Percentiles rank a stretch among this genome's conserved stretches.
Evolutionary conservation across 2,329 filamentous ascomycete species (phyloP).

Genomic region (Stemphylium vesicarium): DNA sequence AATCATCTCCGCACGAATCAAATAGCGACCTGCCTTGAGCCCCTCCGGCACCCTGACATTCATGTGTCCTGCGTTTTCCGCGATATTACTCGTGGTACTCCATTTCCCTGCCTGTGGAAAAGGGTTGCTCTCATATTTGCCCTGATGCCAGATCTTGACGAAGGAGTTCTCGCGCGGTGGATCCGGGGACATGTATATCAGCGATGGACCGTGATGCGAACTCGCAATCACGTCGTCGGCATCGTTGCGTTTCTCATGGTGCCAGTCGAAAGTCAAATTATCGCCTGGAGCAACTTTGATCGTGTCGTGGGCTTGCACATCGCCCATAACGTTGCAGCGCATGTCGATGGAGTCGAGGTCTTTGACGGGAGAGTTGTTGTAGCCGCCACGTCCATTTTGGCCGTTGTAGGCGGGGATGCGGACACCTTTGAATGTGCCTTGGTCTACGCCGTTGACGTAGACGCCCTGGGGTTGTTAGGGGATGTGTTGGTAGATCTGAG

Average conservation of each 20-base stretch:
- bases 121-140: slow-evolving; percentile 41
- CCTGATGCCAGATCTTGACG: slow-evolving; percentile 51
- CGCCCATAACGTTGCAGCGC: slow-evolving; percentile 51
- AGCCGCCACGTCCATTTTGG: slow-evolving; percentile 43
- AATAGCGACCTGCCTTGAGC: slow-evolving; percentile 50
- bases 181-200: slow-evolving; percentile 52
- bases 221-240: slow-evolving; percentile 43
- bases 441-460: slow-evolving; percentile 41
- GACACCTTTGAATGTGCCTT: slow-evolving; percentile 38
- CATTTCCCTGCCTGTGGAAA: slow-evolving; percentile 46
- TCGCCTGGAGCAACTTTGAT: slow-evolving; percentile 48
- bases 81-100: slow-evolving; percentile 37
- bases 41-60: slow-evolving; percentile 42
- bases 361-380: slow-evolving; percentile 51
- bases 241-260: slow-evolving; percentile 46
- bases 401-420: slow-evolving; percentile 46
- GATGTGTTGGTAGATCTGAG: not conserved
- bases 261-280: slow-evolving; percentile 50
- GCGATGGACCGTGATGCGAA: slow-evolving; percentile 41
- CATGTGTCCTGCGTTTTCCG: slow-evolving; percentile 34
- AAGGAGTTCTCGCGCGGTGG: slow-evolving; percentile 48
- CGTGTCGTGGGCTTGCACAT: slow-evolving; percentile 45
- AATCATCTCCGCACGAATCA: slow-evolving; percentile 53
- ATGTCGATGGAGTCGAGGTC: slow-evolving; percentile 49
- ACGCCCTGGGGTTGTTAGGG: slow-evolving; percentile 26